phyloP scores from a whole-genome alignment of 2,329 filamentous ascomycete genomes.

The Pseudogymnoascus destructans region DNA sequence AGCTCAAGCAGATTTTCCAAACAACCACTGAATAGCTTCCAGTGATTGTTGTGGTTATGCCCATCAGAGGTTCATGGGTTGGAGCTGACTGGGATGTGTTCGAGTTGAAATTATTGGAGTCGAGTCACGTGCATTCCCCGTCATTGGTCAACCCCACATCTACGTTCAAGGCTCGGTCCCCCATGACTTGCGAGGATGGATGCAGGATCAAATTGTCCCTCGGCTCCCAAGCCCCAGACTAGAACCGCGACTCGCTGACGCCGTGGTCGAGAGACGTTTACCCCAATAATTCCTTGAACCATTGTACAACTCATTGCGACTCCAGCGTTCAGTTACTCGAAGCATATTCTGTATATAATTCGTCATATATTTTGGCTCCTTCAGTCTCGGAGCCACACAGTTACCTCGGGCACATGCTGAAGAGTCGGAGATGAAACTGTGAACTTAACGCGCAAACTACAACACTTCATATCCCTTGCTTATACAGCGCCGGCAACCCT shows the following conservation, averaged over 20 bases:
- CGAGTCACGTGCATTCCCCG: neutral
- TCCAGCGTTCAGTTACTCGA: neutral
- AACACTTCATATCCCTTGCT: neutral
- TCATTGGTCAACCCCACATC: constrained; percentile 5
- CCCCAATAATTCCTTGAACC: neutral
- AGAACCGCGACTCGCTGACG: constrained; percentile 3
- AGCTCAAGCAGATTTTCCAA: neutral
- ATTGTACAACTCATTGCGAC: neutral
- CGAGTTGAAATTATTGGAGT: neutral
- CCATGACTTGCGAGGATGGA: constrained; percentile 3
- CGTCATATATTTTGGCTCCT: neutral
- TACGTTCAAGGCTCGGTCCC: neutral
- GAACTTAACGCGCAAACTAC: neutral
- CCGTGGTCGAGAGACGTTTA: constrained; percentile 1
- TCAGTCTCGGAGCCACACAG: neutral
- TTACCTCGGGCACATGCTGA: constrained; percentile 7
- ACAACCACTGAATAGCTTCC: neutral
- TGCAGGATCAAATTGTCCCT: constrained; percentile 3
- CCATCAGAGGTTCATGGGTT: neutral
- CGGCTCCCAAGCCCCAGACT: constrained; percentile 6
- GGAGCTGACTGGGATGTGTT: neutral
- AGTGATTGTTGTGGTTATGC: neutral
- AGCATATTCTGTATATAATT: constrained; percentile 1
- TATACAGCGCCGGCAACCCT: constrained; percentile 8
- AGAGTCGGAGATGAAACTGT: neutral